phyloP scores from a whole-genome alignment of 139 green algal species.

The Pleodorina starrii region DNA sequence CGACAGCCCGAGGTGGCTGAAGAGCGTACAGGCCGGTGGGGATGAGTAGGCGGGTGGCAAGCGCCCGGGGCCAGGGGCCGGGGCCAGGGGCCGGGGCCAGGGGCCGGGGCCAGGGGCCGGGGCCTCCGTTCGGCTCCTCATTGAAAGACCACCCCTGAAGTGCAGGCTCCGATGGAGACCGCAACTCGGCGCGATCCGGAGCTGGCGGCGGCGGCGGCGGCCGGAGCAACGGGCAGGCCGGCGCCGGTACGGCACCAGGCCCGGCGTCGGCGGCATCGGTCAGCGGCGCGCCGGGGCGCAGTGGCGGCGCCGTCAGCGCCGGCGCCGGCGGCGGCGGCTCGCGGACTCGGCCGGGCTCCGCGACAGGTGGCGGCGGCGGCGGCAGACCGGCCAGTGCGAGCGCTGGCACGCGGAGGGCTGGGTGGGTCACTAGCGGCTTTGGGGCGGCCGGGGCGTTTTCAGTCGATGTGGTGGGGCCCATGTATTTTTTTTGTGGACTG shows the following conservation, averaged over 20 bases:
- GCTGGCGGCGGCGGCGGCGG: no score
- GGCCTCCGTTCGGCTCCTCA: no score
- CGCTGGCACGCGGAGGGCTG: background rate
- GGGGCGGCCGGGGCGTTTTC: background rate
- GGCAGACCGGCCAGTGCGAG: background rate
- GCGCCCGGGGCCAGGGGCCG: no score
- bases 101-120: no score
- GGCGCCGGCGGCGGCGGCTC: background rate
- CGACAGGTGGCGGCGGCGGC: background rate
- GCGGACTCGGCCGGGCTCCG: background rate
- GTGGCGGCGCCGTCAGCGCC: background rate
- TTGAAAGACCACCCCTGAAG: no score
- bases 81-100: no score
- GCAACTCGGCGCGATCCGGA: background rate
- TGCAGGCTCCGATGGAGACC: no score
- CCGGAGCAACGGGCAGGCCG: no score
- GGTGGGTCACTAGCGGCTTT: background rate
- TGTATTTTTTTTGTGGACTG: background rate
- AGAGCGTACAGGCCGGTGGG: no score
- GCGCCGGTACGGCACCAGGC: no score
- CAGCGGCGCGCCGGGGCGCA: background rate
- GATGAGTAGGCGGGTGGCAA: no score
- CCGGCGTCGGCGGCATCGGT: background rate
- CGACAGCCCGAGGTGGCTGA: no score
- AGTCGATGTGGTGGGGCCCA: background rate